These are phyloP conservation scores for Setomelanomma holmii DNA, from an alignment of 2,329 filamentous ascomycete genomes.

Conservation along the genomic window DNA sequence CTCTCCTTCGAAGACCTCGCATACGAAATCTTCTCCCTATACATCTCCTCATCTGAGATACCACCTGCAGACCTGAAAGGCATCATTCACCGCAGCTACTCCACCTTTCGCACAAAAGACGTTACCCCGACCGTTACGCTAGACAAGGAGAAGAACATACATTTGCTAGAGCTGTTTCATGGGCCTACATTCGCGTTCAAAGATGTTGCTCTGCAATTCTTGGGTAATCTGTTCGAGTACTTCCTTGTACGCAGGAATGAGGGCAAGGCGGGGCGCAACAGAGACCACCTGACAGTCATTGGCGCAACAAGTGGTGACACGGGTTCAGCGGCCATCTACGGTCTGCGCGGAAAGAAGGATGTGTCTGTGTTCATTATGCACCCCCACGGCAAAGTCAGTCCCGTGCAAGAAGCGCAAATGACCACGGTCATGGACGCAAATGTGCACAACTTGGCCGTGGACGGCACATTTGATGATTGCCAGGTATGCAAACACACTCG, in stretches of 20 bases:
- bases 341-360: slow-evolving; percentile 93
- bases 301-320: slow-evolving; percentile 63
- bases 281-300: slow-evolving; percentile 51
- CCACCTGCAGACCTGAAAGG: slow-evolving; percentile 78
- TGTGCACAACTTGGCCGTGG: slow-evolving; percentile 89
- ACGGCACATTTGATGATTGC: slow-evolving; percentile 95
- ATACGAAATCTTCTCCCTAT: slow-evolving; percentile 83
- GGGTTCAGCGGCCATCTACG: slow-evolving; percentile 94
- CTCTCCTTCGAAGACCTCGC: slow-evolving; percentile 83
- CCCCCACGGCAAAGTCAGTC: slow-evolving; percentile 87
- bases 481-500: slow-evolving; percentile 61
- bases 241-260: slow-evolving; percentile 78
- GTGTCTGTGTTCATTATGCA: slow-evolving; percentile 95
- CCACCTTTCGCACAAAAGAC: slow-evolving; percentile 82
- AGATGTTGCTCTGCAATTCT: slow-evolving; percentile 89
- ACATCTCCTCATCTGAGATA: slow-evolving; percentile 85
- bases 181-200: slow-evolving; percentile 94
- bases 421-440: slow-evolving; percentile 90
- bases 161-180: slow-evolving; percentile 94
- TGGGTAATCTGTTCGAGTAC: slow-evolving; percentile 96
- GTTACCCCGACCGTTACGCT: slow-evolving; percentile 82
- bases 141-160: slow-evolving; percentile 72
- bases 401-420: slow-evolving; percentile 97
- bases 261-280: slow-evolving; percentile 72
- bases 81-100: slow-evolving; percentile 85